Evolutionary conservation across 2,329 filamentous ascomycete genomes (phyloP).

Genomic region (Aspergillus sergii): DNA sequence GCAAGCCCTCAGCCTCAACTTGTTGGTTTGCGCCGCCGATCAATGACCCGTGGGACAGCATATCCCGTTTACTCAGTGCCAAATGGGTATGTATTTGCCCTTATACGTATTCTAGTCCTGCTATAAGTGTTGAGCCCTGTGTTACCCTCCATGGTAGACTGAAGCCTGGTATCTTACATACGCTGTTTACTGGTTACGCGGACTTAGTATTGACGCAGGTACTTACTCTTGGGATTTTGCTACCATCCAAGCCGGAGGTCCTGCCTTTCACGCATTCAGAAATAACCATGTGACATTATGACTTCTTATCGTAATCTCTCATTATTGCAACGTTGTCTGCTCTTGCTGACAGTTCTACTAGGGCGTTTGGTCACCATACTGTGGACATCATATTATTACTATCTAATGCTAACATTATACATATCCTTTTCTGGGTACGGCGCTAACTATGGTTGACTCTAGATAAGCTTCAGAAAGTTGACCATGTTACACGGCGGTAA

Average conservation of each 20-base stretch:
- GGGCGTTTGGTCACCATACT: background rate
- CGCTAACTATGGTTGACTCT: no score
- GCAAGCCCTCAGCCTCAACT: conserved; percentile 31
- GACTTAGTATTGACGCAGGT: background rate
- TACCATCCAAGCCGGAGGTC: background rate
- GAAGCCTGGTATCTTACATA: conserved; percentile 4
- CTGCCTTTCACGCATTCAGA: background rate
- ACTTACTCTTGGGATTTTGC: conserved; percentile 1
- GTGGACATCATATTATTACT: background rate
- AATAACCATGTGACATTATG: background rate
- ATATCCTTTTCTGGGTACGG: background rate
- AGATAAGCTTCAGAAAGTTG: background rate
- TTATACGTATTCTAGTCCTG: background rate
- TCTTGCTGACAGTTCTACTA: background rate
- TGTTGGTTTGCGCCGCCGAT: background rate
- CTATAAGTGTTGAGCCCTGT: background rate
- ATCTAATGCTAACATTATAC: background rate
- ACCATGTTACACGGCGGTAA: background rate
- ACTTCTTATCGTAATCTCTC: background rate
- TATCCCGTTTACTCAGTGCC: background rate
- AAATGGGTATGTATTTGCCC: background rate
- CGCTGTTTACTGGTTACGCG: background rate
- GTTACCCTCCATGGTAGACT: background rate
- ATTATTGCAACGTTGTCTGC: background rate
- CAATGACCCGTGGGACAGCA: background rate